phyloP scores from a whole-genome alignment of 208 protist genomes.

The Wallacemonas sp. region DNA sequence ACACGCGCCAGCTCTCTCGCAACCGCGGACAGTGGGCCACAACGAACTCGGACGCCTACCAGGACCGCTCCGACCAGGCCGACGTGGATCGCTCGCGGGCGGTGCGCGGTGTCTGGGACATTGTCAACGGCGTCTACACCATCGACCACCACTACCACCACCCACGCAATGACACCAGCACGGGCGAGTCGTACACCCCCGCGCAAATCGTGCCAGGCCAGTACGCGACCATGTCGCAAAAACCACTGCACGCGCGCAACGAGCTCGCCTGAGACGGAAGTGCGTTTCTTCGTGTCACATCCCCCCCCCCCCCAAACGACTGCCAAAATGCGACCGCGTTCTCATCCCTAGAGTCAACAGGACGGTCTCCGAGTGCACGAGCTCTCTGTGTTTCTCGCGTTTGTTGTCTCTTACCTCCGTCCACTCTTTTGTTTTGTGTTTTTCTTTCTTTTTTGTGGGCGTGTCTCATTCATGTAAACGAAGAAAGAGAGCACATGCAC shows the following conservation, averaged over 20 bases:
- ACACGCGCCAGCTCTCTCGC: slow-evolving; percentile 32
- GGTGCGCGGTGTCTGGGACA: slow-evolving; percentile 73
- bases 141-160: slow-evolving; percentile 85
- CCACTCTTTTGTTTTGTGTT: not conserved
- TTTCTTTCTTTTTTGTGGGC: too few relatives aligned
- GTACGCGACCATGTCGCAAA: slow-evolving; percentile 76
- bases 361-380: not conserved
- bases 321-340: too few relatives aligned
- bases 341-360: not conserved
- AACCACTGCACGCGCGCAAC: slow-evolving; percentile 82
- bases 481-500: too few relatives aligned
- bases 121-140: slow-evolving; percentile 81
- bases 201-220: slow-evolving; percentile 83
- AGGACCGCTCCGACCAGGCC: slow-evolving; percentile 58
- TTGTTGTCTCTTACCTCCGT: too few relatives aligned
- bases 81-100: slow-evolving; percentile 64
- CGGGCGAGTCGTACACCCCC: slow-evolving; percentile 74
- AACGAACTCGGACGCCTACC: slow-evolving; percentile 69
- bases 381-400: not conserved
- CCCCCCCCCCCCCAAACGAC: too few relatives aligned
- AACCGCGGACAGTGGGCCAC: slow-evolving; percentile 59
- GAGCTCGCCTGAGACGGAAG: slow-evolving; percentile 13
- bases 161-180: slow-evolving; percentile 73
- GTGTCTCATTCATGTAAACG: too few relatives aligned
- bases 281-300: too few relatives aligned